Evolutionary conservation across 345 rosid species (phyloP), one percentile per base, ranked within the genome.

Genomic region (Heritiera littoralis): DNA sequence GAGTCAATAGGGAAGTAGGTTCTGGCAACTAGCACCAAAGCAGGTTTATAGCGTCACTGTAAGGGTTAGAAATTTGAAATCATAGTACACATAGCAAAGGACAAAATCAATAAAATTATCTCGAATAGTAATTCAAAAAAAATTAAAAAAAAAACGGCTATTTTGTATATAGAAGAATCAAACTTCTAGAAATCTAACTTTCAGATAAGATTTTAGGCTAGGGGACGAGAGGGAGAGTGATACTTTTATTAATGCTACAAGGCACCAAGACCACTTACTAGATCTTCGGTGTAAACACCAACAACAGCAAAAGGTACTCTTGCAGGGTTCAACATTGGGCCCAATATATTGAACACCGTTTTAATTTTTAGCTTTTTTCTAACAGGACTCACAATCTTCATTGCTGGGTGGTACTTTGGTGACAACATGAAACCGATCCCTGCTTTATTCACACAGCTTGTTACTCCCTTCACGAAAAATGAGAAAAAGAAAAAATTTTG

Each of bases 371-470:
- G 90, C 84, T 87, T 91, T 80, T 92, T 93, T 77, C 99, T 87
- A 77, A 94, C 96, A 66, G 93, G 91, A 69, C 92, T 83, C 72
- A 97, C 98, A 68, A 87, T 88, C 91, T 90, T 87, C 99, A 96
- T 96, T 46, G 93, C 94, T 9, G 98, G 98, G 84, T 96, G 99
- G 81, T 92, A 96, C 68, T 77, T 84, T 32, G 98, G 92, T 54
- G 94, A 60, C 98, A 94, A 90, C 98, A 96, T 96, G 80, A 96
- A 96, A 78, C 92, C 97, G 59, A 96, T 90, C 73, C 99, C 98
- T 32, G 81, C 91, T 87, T 92, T 94, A 80, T 90, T 90, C 68
- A 94, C 92, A 82, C 98, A 96, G 67, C 86, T 90, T 78, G 66
- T 84, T 80, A 94, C 81, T 38, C 93, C 98, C 87, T 92, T 69